phyloP scores from a whole-genome alignment of 2,329 filamentous ascomycete genomes.

The Ceratocystiopsis minuta region DNA sequence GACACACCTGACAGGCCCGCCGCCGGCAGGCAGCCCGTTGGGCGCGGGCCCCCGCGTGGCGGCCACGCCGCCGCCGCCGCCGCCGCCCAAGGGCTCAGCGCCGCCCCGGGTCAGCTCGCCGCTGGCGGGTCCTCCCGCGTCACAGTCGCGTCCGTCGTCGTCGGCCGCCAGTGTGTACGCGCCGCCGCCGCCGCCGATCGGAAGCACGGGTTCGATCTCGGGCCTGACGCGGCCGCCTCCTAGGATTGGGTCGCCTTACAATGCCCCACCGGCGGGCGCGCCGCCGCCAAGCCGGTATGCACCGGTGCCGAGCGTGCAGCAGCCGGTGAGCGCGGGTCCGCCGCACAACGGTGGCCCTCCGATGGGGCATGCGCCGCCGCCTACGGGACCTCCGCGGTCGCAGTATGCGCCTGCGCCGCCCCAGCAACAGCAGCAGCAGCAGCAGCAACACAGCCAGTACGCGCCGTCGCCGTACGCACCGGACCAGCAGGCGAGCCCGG shows the following conservation, averaged over 20 bases:
- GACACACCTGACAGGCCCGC: constrained; percentile 30
- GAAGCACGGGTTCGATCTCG: constrained; percentile 13
- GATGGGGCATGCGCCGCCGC: constrained; percentile 8
- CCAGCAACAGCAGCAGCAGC: constrained; percentile 5
- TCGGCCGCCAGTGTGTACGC: constrained; percentile 43
- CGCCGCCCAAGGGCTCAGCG: constrained; percentile 63
- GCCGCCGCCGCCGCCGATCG: constrained; percentile 29
- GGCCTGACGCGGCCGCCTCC: constrained; percentile 37
- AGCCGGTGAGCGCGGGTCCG: neutral
- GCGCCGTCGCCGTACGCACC: constrained; percentile 24
- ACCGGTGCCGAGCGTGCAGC: constrained; percentile 42
- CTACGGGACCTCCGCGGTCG: constrained; percentile 24
- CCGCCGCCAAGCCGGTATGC: constrained; percentile 64
- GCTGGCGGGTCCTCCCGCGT: constrained; percentile 32
- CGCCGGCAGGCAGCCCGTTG: constrained; percentile 40
- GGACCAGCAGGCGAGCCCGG: no score
- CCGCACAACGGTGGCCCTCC: neutral
- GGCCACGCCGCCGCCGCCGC: constrained; percentile 51
- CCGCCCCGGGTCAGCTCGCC: constrained; percentile 59
- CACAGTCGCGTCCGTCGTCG: constrained; percentile 34
- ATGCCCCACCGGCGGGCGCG: constrained; percentile 51
- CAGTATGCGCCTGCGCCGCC: constrained; percentile 25
- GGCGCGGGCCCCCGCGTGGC: constrained; percentile 26
- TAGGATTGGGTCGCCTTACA: constrained; percentile 72
- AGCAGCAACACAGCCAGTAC: constrained; percentile 28